These are phyloP conservation scores for Coemansia sp. DNA, from an alignment of 192 early-diverging fungal species.

Conservation along the genomic window DNA sequence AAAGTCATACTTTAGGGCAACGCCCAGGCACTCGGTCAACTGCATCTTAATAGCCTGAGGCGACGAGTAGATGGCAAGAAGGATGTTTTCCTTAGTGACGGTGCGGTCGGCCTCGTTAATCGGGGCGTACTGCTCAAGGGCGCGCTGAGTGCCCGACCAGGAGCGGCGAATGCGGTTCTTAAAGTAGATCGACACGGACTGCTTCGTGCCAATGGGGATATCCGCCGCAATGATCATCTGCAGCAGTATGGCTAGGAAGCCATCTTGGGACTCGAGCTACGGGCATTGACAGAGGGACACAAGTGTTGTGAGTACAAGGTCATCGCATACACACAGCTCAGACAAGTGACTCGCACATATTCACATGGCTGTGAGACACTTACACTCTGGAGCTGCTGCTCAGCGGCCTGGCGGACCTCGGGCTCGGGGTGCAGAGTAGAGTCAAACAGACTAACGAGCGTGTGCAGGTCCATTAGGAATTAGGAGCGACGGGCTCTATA, in stretches of 20 bases:
- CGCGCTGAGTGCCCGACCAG: slow-evolving; percentile 57
- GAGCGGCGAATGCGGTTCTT: slow-evolving; percentile 77
- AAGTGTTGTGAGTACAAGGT: not conserved
- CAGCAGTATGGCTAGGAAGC: slow-evolving; percentile 48
- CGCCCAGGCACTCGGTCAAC: slow-evolving; percentile 71
- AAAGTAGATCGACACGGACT: slow-evolving; percentile 75
- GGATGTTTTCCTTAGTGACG: slow-evolving; percentile 69
- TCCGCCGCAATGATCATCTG: slow-evolving; percentile 40
- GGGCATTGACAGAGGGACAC: not conserved
- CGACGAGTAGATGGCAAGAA: slow-evolving; percentile 69
- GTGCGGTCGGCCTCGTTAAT: slow-evolving; percentile 70
- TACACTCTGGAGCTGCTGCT: slow-evolving; percentile 74
- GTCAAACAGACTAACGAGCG: slow-evolving; percentile 60
- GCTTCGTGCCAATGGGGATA: slow-evolving; percentile 35
- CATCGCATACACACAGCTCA: not conserved
- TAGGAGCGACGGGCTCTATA: not conserved
- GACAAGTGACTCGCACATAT: not conserved
- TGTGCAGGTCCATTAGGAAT: slow-evolving; percentile 30
- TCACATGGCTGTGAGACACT: slow-evolving; percentile 11
- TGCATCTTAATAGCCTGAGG: slow-evolving; percentile 79
- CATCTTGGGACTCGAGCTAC: slow-evolving; percentile 52
- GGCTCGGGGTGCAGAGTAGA: slow-evolving; percentile 78
- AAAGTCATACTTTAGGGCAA: slow-evolving; percentile 77
- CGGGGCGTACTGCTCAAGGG: slow-evolving; percentile 36
- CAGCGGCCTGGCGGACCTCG: slow-evolving; percentile 77